phyloP scores from a whole-genome alignment of 306 rosid genomes.

The Coriaria nepalensis region DNA sequence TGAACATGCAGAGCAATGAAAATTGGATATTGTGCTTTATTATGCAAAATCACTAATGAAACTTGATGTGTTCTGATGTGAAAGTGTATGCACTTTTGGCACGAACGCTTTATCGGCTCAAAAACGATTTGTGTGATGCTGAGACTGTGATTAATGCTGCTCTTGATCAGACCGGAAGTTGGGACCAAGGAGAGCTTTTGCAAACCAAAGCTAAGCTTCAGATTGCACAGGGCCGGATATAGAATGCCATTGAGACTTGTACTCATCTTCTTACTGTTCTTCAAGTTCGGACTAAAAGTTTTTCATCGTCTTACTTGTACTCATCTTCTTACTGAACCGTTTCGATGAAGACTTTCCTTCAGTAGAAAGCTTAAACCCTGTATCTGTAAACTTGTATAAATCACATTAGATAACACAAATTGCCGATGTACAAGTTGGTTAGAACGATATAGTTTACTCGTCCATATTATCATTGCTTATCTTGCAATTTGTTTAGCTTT shows the following conservation, averaged over 20 bases:
- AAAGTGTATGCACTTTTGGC: slow-evolving; percentile 49
- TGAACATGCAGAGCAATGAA: slow-evolving; percentile 81
- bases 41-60: slow-evolving; percentile 52
- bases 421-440: too few relatives aligned
- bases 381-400: too few relatives aligned
- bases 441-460: too few relatives aligned
- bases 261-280: slow-evolving; percentile 72
- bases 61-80: slow-evolving; percentile 56
- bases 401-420: too few relatives aligned
- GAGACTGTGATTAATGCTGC: slow-evolving; percentile 74
- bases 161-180: slow-evolving; percentile 70
- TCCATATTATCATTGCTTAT: too few relatives aligned
- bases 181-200: slow-evolving; percentile 83
- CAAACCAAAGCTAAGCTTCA: slow-evolving; percentile 76
- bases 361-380: too few relatives aligned
- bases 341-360: slow-evolving; percentile 29
- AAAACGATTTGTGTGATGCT: slow-evolving; percentile 52
- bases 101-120: slow-evolving; percentile 74
- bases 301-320: too few relatives aligned
- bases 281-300: slow-evolving; percentile 57
- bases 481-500: too few relatives aligned
- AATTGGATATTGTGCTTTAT: slow-evolving; percentile 48
- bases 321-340: slow-evolving; percentile 68
- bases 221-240: slow-evolving; percentile 62
- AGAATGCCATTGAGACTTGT: slow-evolving; percentile 54